phyloP scores from a whole-genome alignment of 192 early-diverging fungal species.

The Funneliformis geosporum region DNA sequence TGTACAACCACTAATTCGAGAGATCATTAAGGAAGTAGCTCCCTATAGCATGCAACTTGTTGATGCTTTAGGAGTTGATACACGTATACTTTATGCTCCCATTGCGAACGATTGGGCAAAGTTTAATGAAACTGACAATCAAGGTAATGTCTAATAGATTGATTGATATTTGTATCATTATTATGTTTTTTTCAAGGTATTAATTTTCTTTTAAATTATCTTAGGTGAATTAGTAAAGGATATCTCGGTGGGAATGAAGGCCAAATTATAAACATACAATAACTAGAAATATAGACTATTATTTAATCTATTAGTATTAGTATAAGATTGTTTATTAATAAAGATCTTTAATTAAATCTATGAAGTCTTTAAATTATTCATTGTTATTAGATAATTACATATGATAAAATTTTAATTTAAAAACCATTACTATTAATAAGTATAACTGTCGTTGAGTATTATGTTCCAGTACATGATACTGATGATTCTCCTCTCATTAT shows the following conservation, averaged over 20 bases:
- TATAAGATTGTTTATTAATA: no score
- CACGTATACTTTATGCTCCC: conserved; percentile 65
- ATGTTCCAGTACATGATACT: no score
- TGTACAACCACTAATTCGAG: conserved; percentile 47
- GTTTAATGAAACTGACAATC: conserved; percentile 67
- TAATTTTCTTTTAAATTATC: background rate
- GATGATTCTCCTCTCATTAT: no score
- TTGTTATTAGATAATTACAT: no score
- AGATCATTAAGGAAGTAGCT: conserved; percentile 54
- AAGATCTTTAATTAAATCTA: no score
- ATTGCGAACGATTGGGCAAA: conserved; percentile 69
- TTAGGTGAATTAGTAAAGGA: background rate
- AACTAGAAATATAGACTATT: no score
- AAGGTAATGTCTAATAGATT: conserved; percentile 47
- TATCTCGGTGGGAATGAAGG: background rate
- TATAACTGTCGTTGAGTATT: no score
- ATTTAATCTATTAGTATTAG: no score
- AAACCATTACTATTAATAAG: no score
- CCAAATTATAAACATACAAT: background rate
- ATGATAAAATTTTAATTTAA: no score
- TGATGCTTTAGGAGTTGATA: conserved; percentile 60
- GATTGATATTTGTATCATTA: background rate
- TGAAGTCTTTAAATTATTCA: no score
- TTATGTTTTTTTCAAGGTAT: background rate
- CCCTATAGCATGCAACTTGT: conserved; percentile 54